Conservation (phyloP, 371 early-diverging fungal genomes). For the Mortierella polycephala region DNA sequence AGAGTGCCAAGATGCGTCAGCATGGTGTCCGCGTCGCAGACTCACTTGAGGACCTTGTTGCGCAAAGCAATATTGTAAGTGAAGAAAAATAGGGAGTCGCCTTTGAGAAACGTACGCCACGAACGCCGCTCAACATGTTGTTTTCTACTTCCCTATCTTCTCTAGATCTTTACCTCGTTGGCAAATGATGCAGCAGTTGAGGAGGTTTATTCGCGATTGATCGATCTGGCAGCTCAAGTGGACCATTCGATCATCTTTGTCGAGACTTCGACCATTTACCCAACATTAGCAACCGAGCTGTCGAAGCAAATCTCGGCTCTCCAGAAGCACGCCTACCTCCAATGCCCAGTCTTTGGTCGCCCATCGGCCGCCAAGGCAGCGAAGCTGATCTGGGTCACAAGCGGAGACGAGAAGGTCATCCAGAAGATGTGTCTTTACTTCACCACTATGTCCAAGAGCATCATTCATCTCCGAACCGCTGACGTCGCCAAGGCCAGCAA, state of each 20-base stretch:
- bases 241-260: constrained; percentile 51
- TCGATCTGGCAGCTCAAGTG: constrained; percentile 35
- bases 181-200: constrained; percentile 53
- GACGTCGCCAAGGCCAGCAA: constrained; percentile 60
- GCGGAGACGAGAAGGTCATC: constrained; percentile 56
- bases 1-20: constrained; percentile 32
- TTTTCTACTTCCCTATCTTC: neutral
- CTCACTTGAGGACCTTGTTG: constrained; percentile 34
- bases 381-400: constrained; percentile 60
- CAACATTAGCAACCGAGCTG: constrained; percentile 27
- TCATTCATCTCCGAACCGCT: constrained; percentile 51
- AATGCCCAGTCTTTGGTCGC: constrained; percentile 68
- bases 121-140: neutral
- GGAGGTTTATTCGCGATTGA: constrained; percentile 41
- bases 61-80: constrained; percentile 50
- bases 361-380: constrained; percentile 63
- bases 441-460: constrained; percentile 51
- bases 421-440: constrained; percentile 53
- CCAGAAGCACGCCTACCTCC: constrained; percentile 47
- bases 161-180: constrained; percentile 54
- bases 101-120: too few species aligned
- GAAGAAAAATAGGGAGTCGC: neutral
- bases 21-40: constrained; percentile 46
- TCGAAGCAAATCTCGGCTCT: constrained; percentile 20
- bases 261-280: constrained; percentile 54